A percentile compares a stretch with the other conserved stretches of the same genome.
Evolutionary conservation across 345 rosid genomes (phyloP).

Genomic region (Lenwebbia sp.): DNA sequence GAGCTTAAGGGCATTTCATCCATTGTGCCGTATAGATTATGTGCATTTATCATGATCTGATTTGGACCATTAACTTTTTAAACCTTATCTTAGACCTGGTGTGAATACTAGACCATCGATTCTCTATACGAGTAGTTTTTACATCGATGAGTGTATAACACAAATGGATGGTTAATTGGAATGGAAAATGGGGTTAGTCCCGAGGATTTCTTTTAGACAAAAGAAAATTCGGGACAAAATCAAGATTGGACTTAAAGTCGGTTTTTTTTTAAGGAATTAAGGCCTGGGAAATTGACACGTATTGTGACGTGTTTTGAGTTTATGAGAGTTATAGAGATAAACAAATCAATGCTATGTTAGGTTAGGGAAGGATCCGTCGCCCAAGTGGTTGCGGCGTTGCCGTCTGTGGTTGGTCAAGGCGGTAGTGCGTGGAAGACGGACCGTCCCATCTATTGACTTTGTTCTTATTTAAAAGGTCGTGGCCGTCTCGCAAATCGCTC

Average conservation of each 20-base stretch:
- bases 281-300: neutral
- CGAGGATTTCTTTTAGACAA: too few species aligned
- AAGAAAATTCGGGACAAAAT: neutral
- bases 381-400: neutral
- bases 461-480: neutral
- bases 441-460: neutral
- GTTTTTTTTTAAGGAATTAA: neutral
- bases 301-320: neutral
- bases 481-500: neutral
- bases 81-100: neutral
- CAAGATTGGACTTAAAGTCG: neutral
- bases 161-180: too few species aligned
- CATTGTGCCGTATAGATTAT: too few species aligned
- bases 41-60: neutral
- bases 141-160: too few species aligned
- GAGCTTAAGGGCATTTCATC: neutral
- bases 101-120: neutral
- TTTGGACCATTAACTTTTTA: neutral
- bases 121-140: neutral
- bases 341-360: neutral
- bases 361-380: neutral
- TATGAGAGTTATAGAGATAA: neutral
- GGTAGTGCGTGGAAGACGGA: neutral
- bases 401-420: neutral
- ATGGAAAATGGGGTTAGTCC: too few species aligned